These are phyloP conservation scores for Leishmania lainsoni DNA, from an alignment of 208 protist species.

Conservation along the genomic window DNA sequence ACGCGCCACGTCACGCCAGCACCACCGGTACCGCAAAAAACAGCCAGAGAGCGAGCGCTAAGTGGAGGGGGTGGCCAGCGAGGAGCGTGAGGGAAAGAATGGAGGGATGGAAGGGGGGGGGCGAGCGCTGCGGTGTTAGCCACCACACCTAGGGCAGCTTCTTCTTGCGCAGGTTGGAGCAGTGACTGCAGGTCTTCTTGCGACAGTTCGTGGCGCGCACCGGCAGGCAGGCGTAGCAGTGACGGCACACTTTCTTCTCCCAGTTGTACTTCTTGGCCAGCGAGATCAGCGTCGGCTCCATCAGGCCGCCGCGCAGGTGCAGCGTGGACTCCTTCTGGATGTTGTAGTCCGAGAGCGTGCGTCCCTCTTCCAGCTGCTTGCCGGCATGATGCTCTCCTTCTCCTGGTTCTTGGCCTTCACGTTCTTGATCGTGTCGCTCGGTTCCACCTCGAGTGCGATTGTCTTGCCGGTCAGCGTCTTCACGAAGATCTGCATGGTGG, in stretches of 20 bases:
- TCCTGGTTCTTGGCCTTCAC: slow-evolving; percentile 99
- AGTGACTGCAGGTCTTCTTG: slow-evolving; percentile 99
- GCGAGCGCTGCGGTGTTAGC: background rate
- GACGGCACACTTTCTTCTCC: slow-evolving; percentile 88
- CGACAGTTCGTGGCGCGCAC: slow-evolving; percentile 98
- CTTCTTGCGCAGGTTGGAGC: slow-evolving; percentile 99
- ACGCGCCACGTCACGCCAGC: background rate
- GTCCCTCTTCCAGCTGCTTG: slow-evolving; percentile 99
- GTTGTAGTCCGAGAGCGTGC: slow-evolving; percentile 98
- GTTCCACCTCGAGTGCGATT: slow-evolving; percentile 98
- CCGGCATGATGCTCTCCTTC: slow-evolving; percentile 97
- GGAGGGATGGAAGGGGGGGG: too few relatives aligned
- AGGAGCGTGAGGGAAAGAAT: too few relatives aligned
- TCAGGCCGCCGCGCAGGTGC: slow-evolving; percentile 93
- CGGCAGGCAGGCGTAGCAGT: slow-evolving; percentile 92
- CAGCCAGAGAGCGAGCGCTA: background rate
- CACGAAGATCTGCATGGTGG: slow-evolving; percentile 95
- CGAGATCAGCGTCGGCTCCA: slow-evolving; percentile 97
- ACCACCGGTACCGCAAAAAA: background rate
- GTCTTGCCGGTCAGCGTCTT: slow-evolving; percentile 98
- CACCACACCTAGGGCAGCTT: slow-evolving; percentile 63
- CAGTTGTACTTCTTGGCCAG: slow-evolving; percentile 98
- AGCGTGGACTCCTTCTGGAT: slow-evolving; percentile 99
- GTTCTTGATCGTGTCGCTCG: slow-evolving; percentile 96
- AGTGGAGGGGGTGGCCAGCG: too few relatives aligned